These are phyloP conservation scores for Zoysia japonica DNA, from an alignment of 176 grass and related monocot genomes.

Conservation along the genomic window DNA sequence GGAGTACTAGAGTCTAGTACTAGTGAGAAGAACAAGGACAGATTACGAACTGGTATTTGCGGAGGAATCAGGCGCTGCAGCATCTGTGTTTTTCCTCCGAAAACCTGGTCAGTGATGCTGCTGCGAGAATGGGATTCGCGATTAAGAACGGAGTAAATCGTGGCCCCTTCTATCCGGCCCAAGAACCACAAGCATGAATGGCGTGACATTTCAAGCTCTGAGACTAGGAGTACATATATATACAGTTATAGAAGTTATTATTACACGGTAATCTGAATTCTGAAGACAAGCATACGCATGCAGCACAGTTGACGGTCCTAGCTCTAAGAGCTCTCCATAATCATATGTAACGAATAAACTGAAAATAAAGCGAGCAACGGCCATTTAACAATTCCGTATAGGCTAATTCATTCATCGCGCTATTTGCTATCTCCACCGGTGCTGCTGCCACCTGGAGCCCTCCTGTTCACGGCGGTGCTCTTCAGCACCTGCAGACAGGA, in stretches of 20 bases:
- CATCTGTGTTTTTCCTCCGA: neutral
- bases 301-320: neutral
- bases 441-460: constrained; percentile 59
- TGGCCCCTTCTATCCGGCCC: neutral
- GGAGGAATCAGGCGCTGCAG: constrained; percentile 17
- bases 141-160: neutral
- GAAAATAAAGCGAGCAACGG: neutral
- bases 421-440: constrained; percentile 59
- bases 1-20: too few species aligned
- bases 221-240: neutral
- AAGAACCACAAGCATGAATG: neutral
- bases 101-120: neutral
- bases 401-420: neutral
- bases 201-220: neutral
- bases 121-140: neutral
- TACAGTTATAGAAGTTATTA: neutral
- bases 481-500: constrained; percentile 69
- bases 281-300: neutral
- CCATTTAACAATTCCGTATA: neutral
- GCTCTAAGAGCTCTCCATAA: neutral
- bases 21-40: neutral
- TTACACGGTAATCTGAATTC: neutral
- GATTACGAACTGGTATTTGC: neutral
- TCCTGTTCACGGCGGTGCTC: constrained; percentile 82
- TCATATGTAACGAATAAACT: neutral